Conservation (phyloP, 1,139 yeast species). For the Zygosaccharomyces pseudobailii region DNA sequence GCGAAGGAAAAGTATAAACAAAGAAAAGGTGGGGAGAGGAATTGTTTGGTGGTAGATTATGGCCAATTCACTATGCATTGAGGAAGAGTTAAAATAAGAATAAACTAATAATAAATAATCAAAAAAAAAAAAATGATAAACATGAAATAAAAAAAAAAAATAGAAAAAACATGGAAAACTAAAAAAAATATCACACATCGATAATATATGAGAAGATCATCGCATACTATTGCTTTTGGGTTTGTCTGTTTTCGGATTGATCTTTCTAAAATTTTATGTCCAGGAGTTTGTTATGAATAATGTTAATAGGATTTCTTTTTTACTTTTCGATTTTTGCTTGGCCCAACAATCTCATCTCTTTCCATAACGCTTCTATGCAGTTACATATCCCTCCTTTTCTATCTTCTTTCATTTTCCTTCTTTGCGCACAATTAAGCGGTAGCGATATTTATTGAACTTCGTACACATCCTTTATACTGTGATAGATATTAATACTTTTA, state of each 20-base stretch:
- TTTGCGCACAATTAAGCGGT: conserved; percentile 1
- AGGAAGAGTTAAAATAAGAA: neutral
- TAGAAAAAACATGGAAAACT: neutral
- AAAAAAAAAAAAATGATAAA: neutral
- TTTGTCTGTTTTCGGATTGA: neutral
- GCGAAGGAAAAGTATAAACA: neutral
- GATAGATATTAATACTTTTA: neutral
- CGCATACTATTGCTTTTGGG: neutral
- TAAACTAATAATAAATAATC: neutral
- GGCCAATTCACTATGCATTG: neutral
- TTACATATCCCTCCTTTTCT: neutral
- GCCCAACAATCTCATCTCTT: neutral
- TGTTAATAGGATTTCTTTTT: neutral
- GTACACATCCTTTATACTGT: neutral
- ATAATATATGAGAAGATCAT: neutral
- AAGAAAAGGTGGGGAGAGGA: neutral
- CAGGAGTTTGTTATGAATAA: neutral
- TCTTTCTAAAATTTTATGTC: neutral
- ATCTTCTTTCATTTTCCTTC: neutral
- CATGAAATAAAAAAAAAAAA: neutral
- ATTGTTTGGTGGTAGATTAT: neutral
- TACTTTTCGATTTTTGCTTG: neutral
- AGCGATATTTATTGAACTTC: neutral
- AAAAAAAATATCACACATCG: neutral
- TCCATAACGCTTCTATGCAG: neutral